These are phyloP conservation scores for Platanus orientalis DNA, from an alignment of 164 flowering plant genomes.

Conservation along the genomic window DNA sequence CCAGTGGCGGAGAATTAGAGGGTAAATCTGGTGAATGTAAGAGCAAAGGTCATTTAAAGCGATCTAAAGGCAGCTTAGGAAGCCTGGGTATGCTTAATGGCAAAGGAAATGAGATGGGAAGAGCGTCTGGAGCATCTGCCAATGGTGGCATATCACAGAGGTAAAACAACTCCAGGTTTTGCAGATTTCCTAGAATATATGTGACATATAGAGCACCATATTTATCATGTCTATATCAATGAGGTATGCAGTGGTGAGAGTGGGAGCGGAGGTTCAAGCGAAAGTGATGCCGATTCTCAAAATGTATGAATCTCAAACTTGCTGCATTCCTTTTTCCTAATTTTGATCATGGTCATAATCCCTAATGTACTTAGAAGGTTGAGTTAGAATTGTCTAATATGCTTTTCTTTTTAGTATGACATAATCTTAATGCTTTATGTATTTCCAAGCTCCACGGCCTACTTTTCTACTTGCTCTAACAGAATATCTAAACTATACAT, in stretches of 20 bases:
- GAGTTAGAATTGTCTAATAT: no score
- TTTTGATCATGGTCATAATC: background rate
- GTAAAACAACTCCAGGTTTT: slow-evolving; percentile 8
- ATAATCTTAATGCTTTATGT: no score
- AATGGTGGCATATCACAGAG: slow-evolving; percentile 27
- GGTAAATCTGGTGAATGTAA: slow-evolving; percentile 26
- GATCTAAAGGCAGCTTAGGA: slow-evolving; percentile 44
- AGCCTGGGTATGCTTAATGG: slow-evolving; percentile 48
- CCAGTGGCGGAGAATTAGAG: slow-evolving; percentile 20
- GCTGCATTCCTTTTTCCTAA: background rate
- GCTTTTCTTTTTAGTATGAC: no score
- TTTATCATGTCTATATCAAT: slow-evolving; percentile 8
- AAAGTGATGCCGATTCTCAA: slow-evolving; percentile 29
- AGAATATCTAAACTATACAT: no score
- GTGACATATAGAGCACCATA: background rate
- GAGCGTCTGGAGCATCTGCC: slow-evolving; percentile 32
- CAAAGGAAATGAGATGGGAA: slow-evolving; percentile 34
- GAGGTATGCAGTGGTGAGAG: slow-evolving; percentile 26
- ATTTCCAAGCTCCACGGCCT: no score
- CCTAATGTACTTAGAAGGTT: no score
- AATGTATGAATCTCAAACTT: slow-evolving; percentile 17
- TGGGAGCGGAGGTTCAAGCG: slow-evolving; percentile 30
- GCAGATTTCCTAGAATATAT: background rate
- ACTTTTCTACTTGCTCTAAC: no score
- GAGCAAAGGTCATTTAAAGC: slow-evolving; percentile 21